Evolutionary conservation across 1,284 basidiomycete species (phyloP), one percentile per base, ranked within the genome.

Genomic region (Pterula multifida): DNA sequence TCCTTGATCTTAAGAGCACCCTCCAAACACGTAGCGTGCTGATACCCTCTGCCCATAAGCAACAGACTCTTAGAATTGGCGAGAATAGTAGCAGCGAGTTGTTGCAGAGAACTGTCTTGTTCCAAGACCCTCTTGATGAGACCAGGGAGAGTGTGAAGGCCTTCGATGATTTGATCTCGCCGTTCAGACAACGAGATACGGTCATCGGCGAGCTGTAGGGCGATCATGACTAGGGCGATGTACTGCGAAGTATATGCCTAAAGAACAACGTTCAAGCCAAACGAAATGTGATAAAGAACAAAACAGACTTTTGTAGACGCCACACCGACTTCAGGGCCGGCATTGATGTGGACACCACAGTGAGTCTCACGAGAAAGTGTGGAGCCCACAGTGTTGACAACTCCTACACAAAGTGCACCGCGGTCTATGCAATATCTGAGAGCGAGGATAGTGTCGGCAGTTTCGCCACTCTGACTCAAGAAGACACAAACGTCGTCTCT

Each of bases 1-100:
- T 98, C 96, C 75, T 99, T 99, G 75, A 99, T 98, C 78, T 99
- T 99, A 58, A 99, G 73, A 1, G 96, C 96, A 55, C 93, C 96
- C 68, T 99, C 96, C 51, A 99, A 77, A 67, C 94, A 98, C 15
- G 96, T 98, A 9, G 96, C 95, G 60, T 91, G 81, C 81, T 99
- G 96, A 69, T 96, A 97, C 47, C 96, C 96, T 66, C 96, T 79
- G 53, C 96, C 96, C 93, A 99, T 98, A 65, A 99, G 80, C 59
- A 99, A 73, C 59, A 98, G 72, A 65, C 87, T 91, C 64, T 91
- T 86, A 17, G 39, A 42, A 65, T 90, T 76, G 78, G 86, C 56
- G 72, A 81, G 56, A 81, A 90, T 84, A 35, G 81, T 81, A 47
- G 78, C 82, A 0, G 94, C 91, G 47, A 99, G 78, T 55, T 85